Evolutionary conservation across 2,329 filamentous ascomycete species (phyloP).

Genomic region (Cryphonectria carpinicola): DNA sequence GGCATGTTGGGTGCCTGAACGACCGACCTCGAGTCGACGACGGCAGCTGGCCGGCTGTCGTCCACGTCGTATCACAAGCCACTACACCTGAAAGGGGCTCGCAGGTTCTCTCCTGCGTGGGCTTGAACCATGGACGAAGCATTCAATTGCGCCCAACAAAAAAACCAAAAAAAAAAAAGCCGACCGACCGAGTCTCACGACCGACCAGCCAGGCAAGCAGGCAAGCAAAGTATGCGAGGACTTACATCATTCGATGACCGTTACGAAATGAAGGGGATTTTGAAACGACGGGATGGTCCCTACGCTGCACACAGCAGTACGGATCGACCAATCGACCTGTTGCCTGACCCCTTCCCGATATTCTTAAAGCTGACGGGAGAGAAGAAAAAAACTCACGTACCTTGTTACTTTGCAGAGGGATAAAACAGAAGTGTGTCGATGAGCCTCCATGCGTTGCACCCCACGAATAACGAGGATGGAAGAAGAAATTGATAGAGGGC

Average conservation of each 20-base stretch:
- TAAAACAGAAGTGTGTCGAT: not conserved
- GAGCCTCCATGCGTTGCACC: not conserved
- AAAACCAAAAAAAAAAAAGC: not conserved
- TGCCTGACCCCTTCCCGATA: not conserved
- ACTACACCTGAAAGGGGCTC: conserved; percentile 5
- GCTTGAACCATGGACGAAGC: conserved; percentile 32
- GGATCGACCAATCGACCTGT: not conserved
- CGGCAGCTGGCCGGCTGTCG: conserved; percentile 22
- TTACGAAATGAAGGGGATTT: not conserved
- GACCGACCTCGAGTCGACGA: conserved; percentile 32
- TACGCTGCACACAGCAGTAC: not conserved
- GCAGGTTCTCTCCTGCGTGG: conserved; percentile 27
- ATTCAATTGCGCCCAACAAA: conserved; percentile 18
- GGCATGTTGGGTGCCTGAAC: conserved; percentile 61
- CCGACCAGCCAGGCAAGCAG: not conserved
- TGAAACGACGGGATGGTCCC: not conserved
- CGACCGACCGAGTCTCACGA: conserved; percentile 11
- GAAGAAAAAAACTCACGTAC: not conserved
- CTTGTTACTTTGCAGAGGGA: not conserved
- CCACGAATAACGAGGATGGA: not conserved
- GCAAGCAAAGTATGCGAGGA: not conserved
- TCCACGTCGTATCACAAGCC: conserved; percentile 21
- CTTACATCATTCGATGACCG: not conserved
- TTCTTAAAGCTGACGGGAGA: not conserved
- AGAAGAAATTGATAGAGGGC: not conserved